Evolutionary conservation across 257 asterid species (phyloP).

Genomic region (Salvia hispanica): DNA sequence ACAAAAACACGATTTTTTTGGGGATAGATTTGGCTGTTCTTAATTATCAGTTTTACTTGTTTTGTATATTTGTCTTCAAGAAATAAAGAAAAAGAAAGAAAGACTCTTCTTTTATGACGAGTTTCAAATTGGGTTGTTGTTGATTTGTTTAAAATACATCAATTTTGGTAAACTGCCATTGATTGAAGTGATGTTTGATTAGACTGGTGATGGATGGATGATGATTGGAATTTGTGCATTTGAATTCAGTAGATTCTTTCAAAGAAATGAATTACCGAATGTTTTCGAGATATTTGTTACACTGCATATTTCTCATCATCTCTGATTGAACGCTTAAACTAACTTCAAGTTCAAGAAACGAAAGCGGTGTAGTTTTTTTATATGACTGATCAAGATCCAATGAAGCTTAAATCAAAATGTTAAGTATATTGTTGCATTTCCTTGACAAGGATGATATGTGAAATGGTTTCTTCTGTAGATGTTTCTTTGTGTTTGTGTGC

Average conservation of each 20-base stretch:
- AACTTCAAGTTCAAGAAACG: not conserved
- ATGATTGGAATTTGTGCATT: constrained; percentile 18
- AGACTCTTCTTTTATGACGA: not conserved
- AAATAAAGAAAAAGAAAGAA: not conserved
- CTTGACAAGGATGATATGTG: constrained; percentile 11
- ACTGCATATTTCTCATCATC: constrained; percentile 2
- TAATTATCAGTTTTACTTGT: constrained; percentile 10
- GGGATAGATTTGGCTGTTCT: constrained; percentile 2
- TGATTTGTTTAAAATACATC: constrained; percentile 16
- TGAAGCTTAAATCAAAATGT: not conserved
- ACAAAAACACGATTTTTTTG: too few relatives aligned
- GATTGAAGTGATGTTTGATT: constrained; percentile 19
- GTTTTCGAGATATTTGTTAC: not conserved
- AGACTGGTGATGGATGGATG: constrained; percentile 27
- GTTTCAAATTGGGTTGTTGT: constrained; percentile 23
- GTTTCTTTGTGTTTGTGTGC: not conserved
- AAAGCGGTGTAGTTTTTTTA: not conserved
- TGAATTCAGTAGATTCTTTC: not conserved
- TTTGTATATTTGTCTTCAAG: not conserved
- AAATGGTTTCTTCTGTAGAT: not conserved
- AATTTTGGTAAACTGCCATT: constrained; percentile 1
- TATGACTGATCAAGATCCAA: not conserved
- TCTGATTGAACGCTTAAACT: constrained; percentile 9
- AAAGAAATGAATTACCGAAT: constrained; percentile 15
- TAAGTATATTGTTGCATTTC: not conserved